Base-by-base conservation (phyloP, 164 flowering plant genomes). In the Vitis rotundifolia region DNA sequence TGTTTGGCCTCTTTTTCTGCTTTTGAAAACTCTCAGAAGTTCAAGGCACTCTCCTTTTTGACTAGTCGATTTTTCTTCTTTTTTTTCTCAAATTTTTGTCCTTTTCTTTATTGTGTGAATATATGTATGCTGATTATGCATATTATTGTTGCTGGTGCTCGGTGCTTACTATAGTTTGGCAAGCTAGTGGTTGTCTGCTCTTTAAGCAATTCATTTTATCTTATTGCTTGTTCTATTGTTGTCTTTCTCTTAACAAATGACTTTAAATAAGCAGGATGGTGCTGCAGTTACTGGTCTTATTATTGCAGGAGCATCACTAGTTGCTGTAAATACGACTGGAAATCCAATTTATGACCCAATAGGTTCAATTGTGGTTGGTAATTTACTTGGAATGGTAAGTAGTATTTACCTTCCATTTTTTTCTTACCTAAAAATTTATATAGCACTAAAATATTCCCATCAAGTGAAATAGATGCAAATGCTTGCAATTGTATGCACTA, bases 251-350 rank as follows among this genome's bases (percentile, higher is more conserved):
- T 47, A 54, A 59, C 22, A 53, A 50, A 69, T 72, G 50, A 29
- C 31, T 29, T 67, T 9, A 16, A 28, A 69, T 75, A 47, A 82
- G 58, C 91, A 95, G 99, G 99, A 95, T 82, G 93, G 98, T 47
- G 99, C 99, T 75, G 99, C 99, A 57, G 98, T 95, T 57, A 83
- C 97, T 61, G 99, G 99, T 48, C 98, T 95, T 72, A 73, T 66
- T 59, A 86, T 95, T 76, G 99, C 98, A 56, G 98, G 78, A 63
- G 93, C 93, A 72, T 95, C 99, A 47, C 78, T 95, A 74, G 89
- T 93, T 71, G 99, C 99, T 71, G 98, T 90, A 44, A 86, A 89
- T 69, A 50, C 11, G 47, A 95, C 99, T 16, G 99, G 98, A 54
- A 93, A 95, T 88, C 75, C 97, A 71, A 95, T 93, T 66, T 95